Percentiles rank a stretch among this genome's conserved stretches.
Conservation (phyloP, 352 stramenopile genomes). For the Elongisporangium anandrum region DNA sequence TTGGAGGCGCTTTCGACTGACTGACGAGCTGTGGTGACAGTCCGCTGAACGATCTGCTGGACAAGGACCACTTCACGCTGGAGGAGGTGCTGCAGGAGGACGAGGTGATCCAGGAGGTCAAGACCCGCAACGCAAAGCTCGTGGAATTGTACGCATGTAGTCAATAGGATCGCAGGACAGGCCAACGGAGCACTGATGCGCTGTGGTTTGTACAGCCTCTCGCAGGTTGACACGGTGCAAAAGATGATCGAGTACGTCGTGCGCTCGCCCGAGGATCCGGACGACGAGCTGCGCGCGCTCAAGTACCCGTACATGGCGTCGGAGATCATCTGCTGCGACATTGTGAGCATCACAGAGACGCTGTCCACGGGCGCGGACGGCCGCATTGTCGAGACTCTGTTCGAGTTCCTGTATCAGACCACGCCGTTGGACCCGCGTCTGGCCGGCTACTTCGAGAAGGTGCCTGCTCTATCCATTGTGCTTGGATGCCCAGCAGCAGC, state of each 20-base stretch:
- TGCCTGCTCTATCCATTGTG: background rate
- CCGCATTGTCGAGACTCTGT: constrained; percentile 88
- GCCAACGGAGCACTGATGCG: background rate
- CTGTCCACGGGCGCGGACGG: constrained; percentile 62
- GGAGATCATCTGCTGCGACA: constrained; percentile 97
- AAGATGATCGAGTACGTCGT: constrained; percentile 83
- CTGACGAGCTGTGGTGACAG: constrained; percentile 17
- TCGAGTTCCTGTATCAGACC: constrained; percentile 87
- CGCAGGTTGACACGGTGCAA: constrained; percentile 54
- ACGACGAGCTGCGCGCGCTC: constrained; percentile 60
- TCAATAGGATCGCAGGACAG: background rate
- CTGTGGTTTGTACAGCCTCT: constrained; percentile 38
- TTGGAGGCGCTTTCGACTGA: too few relatives aligned
- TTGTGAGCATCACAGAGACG: constrained; percentile 91
- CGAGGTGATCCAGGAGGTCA: constrained; percentile 97
- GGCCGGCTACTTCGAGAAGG: constrained; percentile 97
- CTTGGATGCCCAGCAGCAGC: background rate
- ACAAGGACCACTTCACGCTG: constrained; percentile 91
- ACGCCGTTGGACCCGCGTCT: constrained; percentile 89
- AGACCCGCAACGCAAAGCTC: constrained; percentile 93
- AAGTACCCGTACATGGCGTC: constrained; percentile 98
- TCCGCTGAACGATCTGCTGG: constrained; percentile 94
- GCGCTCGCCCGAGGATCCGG: constrained; percentile 32
- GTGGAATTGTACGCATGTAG: constrained; percentile 86
- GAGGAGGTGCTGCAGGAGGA: constrained; percentile 95